These are phyloP conservation scores for Penicillium alfredii DNA, from an alignment of 495 filamentous ascomycete genomes.

Conservation along the genomic window DNA sequence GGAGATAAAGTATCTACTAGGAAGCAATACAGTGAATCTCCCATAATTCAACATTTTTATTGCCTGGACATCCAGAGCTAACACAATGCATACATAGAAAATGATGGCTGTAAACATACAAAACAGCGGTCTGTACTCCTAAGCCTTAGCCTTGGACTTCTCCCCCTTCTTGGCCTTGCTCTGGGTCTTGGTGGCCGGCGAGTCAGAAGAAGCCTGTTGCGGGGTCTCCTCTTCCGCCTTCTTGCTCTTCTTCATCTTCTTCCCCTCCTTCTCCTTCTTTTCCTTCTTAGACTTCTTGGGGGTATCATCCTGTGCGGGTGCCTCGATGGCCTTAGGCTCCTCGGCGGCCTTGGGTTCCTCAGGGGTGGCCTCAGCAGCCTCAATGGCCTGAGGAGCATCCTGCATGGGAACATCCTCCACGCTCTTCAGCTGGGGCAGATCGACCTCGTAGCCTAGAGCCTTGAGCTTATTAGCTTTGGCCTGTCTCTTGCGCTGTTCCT, in stretches of 20 bases:
- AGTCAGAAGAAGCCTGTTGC: conserved; percentile 17
- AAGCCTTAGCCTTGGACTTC: conserved; percentile 35
- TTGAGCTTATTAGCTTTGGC: conserved; percentile 67
- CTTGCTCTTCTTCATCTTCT: conserved; percentile 37
- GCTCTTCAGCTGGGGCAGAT: conserved; percentile 64
- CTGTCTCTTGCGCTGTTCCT: conserved; percentile 61
- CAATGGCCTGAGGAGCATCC: conserved; percentile 27
- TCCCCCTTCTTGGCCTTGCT: conserved; percentile 32
- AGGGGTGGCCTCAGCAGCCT: conserved; percentile 14
- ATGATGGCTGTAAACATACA: too few relatives aligned
- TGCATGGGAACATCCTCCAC: conserved; percentile 52
- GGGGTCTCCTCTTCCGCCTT: conserved; percentile 26
- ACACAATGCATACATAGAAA: too few relatives aligned
- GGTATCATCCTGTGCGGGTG: conserved; percentile 28
- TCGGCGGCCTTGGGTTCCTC: conserved; percentile 16
- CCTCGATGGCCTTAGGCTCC: conserved; percentile 27
- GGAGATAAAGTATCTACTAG: too few relatives aligned
- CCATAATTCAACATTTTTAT: too few relatives aligned
- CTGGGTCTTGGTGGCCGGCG: conserved; percentile 24
- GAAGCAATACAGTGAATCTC: too few relatives aligned
- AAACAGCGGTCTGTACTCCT: too few relatives aligned
- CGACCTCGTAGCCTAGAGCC: conserved; percentile 78
- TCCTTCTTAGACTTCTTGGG: conserved; percentile 36
- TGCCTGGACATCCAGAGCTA: too few relatives aligned
- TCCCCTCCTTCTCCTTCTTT: conserved; percentile 30